Conservation (phyloP, 106 monocot genomes). For the Acorus calamus region DNA sequence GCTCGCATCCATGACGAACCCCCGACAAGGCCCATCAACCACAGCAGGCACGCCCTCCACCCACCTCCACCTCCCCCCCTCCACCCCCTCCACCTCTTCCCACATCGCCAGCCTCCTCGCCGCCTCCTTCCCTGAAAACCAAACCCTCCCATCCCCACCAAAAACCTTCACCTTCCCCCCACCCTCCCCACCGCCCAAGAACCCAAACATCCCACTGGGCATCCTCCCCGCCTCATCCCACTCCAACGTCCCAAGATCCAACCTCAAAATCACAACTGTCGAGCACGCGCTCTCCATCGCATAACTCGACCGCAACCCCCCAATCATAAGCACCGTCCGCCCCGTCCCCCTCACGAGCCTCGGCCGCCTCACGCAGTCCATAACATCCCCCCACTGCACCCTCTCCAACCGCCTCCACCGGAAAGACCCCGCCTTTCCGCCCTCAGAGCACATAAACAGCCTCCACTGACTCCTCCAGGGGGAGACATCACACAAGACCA, state of each 20-base stretch:
- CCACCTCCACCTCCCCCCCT: slow-evolving; percentile 66
- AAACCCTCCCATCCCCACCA: slow-evolving; percentile 88
- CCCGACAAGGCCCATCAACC: slow-evolving; percentile 67
- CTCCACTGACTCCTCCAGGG: slow-evolving; percentile 98
- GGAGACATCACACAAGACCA: slow-evolving; percentile 63
- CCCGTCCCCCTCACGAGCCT: slow-evolving; percentile 58
- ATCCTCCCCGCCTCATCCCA: slow-evolving; percentile 92
- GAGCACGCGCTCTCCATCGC: slow-evolving; percentile 84
- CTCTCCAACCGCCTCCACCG: slow-evolving; percentile 65
- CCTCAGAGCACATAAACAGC: slow-evolving; percentile 60
- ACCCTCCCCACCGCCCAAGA: slow-evolving; percentile 42
- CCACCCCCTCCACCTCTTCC: slow-evolving; percentile 50
- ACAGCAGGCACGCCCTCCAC: slow-evolving; percentile 74
- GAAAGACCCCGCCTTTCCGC: slow-evolving; percentile 29
- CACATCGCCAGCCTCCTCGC: slow-evolving; percentile 83
- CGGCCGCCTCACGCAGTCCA: slow-evolving; percentile 79
- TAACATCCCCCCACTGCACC: slow-evolving; percentile 73
- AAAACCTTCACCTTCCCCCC: slow-evolving; percentile 82
- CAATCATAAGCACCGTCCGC: slow-evolving; percentile 63
- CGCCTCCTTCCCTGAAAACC: slow-evolving; percentile 91
- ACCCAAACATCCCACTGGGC: slow-evolving; percentile 79
- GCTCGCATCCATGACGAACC: slow-evolving; percentile 69
- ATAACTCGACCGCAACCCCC: slow-evolving; percentile 71
- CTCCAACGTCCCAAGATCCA: slow-evolving; percentile 72
- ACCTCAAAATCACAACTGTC: slow-evolving; percentile 71